Evolutionary conservation across 768 basidiomycete species (phyloP), one percentile per base, ranked within the genome.

Genomic region (Agrocybe chaxingu): DNA sequence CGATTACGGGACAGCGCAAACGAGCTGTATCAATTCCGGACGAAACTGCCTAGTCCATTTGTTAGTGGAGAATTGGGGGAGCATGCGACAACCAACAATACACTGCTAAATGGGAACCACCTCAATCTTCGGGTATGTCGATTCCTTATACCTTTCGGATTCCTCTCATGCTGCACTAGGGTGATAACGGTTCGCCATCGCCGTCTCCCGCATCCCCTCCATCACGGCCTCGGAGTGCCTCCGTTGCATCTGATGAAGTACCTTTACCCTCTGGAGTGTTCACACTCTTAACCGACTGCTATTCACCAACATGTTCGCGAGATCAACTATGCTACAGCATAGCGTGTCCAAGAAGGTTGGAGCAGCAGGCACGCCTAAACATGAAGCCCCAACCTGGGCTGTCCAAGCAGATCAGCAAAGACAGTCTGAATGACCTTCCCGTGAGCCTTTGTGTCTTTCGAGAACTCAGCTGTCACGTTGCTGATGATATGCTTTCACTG

Each of bases 271-370:
- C 88, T 0, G 97, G 97, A 18, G 94, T 98, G 11, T 98, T 98
- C 67, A 98, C 95, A 1, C 78, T 98, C 40, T 77, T 99, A 54
- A 95, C 94, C 0, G 95, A 97, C 64, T 99, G 97, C 66, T 98
- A 98, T 71, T 97, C 94, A 8, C 93, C 97, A 12, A 99, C 97
- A 30, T 98, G 97, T 70, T 89, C 91, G 32, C 77, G 90, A 45
- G 95, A 98, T 63, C 84, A 82, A 53, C 71, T 98, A n/a, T 99
- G 97, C 70, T 98, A 99, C 66, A 92, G 89, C 56, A 98, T 98
- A 56, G 94, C 93, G 24, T 99, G 97, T 64, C 97, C 97, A 1
- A 71, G 97, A 44, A 71, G 97, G 53, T 68, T 97, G 52, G 96
- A 98, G 69, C 97, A 98, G 66, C 96, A 97, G 65, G 87, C 94